Evolutionary conservation across 1,139 yeast genomes (phyloP).

Genomic region (Candida smagusa): DNA sequence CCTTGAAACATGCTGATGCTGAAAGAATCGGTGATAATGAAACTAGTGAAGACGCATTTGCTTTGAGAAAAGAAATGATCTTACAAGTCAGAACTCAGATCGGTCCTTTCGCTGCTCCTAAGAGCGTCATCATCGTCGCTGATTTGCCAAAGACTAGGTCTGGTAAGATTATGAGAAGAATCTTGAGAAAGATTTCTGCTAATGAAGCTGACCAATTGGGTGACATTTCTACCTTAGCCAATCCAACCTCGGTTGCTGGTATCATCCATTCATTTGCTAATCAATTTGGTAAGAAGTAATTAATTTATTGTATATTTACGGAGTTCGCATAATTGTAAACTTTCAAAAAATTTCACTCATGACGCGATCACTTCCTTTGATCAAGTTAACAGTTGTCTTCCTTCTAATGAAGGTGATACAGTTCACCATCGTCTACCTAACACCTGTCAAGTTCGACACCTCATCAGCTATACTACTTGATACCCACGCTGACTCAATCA

Average conservation of each 20-base stretch:
- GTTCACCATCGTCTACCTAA: slow-evolving; percentile 26
- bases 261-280: slow-evolving; percentile 53
- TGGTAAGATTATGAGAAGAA: slow-evolving; percentile 98
- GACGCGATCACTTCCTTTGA: slow-evolving; percentile 2
- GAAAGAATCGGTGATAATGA: slow-evolving; percentile 41
- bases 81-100: slow-evolving; percentile 89
- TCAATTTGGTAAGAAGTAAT: slow-evolving; percentile 50
- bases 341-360: slow-evolving; percentile 1
- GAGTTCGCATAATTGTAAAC: not conserved
- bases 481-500: slow-evolving; percentile 7
- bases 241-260: slow-evolving; percentile 80
- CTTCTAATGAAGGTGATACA: slow-evolving; percentile 27
- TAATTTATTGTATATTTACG: not conserved
- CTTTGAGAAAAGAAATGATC: slow-evolving; percentile 76
- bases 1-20: slow-evolving; percentile 61
- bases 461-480: slow-evolving; percentile 30
- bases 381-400: slow-evolving; percentile 18
- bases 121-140: slow-evolving; percentile 77
- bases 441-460: slow-evolving; percentile 39
- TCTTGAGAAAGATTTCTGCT: slow-evolving; percentile 85
- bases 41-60: slow-evolving; percentile 48
- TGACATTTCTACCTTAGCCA: slow-evolving; percentile 85
- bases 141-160: slow-evolving; percentile 98
- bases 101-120: slow-evolving; percentile 99
- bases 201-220: slow-evolving; percentile 93